Conservation (phyloP, 306 rosid species). For the Benincasa hispida region DNA sequence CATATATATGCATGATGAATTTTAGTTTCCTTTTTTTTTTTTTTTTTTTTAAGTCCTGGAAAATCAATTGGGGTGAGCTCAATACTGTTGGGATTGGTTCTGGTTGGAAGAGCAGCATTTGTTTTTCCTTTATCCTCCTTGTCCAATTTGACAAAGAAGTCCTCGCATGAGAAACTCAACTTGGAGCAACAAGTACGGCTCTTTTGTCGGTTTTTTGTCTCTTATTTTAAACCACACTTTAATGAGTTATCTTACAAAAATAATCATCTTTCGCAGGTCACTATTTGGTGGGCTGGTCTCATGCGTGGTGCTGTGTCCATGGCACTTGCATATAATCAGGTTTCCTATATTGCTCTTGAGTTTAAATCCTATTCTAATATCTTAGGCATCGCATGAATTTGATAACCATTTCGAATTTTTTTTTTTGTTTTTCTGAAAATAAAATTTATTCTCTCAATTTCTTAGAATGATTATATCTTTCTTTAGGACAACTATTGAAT, state of each 20-base stretch:
- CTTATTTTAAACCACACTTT: background rate
- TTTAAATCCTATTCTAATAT: too few relatives aligned
- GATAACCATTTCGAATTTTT: too few relatives aligned
- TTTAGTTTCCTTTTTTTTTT: background rate
- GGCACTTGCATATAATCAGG: constrained; percentile 96
- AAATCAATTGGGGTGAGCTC: constrained; percentile 83
- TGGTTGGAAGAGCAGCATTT: constrained; percentile 94
- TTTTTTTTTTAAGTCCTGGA: constrained; percentile 45
- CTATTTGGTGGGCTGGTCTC: constrained; percentile 99
- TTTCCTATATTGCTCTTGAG: background rate
- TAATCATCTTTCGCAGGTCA: constrained; percentile 40
- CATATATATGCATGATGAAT: background rate
- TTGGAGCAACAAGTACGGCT: constrained; percentile 71
- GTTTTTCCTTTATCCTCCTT: constrained; percentile 79
- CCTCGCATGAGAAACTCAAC: constrained; percentile 41
- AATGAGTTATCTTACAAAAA: background rate
- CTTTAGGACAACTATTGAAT: too few relatives aligned
- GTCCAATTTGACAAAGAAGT: constrained; percentile 73
- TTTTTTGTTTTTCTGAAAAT: too few relatives aligned
- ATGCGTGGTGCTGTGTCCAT: constrained; percentile 99
- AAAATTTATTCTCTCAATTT: too few relatives aligned
- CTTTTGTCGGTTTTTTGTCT: background rate
- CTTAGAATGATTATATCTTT: too few relatives aligned
- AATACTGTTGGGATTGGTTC: constrained; percentile 58
- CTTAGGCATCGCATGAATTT: too few relatives aligned